Evolutionary conservation across 192 early-diverging fungal genomes (phyloP), one percentile per base, ranked within the genome.

Genomic region (Phlyctochytrium arcticum): DNA sequence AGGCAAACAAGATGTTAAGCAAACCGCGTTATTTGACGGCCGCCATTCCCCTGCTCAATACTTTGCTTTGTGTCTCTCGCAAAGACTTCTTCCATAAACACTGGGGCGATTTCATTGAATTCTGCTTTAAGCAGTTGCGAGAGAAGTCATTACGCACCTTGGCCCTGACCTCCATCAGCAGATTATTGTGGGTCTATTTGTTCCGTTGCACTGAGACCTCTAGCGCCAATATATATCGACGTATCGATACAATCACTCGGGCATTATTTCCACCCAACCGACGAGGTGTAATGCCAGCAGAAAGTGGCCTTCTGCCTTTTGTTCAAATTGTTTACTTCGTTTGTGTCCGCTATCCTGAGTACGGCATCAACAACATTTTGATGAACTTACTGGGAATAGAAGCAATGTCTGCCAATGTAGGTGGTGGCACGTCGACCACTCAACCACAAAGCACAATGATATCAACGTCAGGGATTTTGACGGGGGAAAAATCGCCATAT

Each of bases 131-230:
- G 27, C 67, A 75, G 26, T 56, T 78, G 6, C 66, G 68, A 5
- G 70, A 72, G 6, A 70, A 71, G 33, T 30, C 55, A 12, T 24
- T 75, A 44, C 63, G 69, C 24, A 48, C 80, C 19, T 83, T 93
- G 17, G 87, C 92, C 0, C 68, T 99, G 55, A 84, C 85, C 6
- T 93, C 88, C 48, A 73, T 95, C 3, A 73, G 84, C 31, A 87
- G 93, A 4, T 75, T 98, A 42, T 67, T 94, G 21, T 99, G 97
- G 97, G 90, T 92, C 12, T 96, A 93, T 66, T 69, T 98, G 21
- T 98, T 93, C 69, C 88, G 95, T 47, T 94, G 89, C 62, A 83
- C 80, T 2, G 95, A 95, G 60, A 73, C 85, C 0, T 51, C 70
- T 7, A 60, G 69, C 17, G 48, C 63, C 6, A 54, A 58, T 26